These are phyloP conservation scores for Seiridium unicorne DNA, from an alignment of 2,329 filamentous ascomycete species.

Conservation along the genomic window DNA sequence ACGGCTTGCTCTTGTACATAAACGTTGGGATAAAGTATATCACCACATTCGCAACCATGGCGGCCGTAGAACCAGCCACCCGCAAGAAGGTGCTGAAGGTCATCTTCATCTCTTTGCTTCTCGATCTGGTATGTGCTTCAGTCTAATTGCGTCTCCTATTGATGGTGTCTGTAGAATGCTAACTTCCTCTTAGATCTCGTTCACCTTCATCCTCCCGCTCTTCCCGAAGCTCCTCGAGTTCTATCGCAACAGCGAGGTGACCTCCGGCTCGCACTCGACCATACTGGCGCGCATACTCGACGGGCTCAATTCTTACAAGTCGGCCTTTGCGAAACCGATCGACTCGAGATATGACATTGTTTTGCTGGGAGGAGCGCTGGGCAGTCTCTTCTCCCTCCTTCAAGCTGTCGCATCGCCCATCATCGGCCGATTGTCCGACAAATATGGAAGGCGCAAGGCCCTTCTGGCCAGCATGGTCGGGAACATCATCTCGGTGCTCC, in stretches of 20 bases:
- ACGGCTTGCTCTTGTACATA: no score
- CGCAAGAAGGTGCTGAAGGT: constrained; percentile 84
- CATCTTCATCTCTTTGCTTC: constrained; percentile 82
- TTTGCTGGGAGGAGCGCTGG: constrained; percentile 86
- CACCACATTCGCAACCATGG: constrained; percentile 16
- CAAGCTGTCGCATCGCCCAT: constrained; percentile 91
- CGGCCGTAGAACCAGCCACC: constrained; percentile 35
- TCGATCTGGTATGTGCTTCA: constrained; percentile 71
- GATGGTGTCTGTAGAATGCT: neutral
- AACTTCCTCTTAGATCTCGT: constrained; percentile 69
- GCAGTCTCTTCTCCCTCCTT: constrained; percentile 86
- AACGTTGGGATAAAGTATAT: neutral
- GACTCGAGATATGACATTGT: constrained; percentile 97
- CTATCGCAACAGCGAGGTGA: constrained; percentile 81
- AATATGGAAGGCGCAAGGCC: constrained; percentile 81
- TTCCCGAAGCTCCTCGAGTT: constrained; percentile 95
- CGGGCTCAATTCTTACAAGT: constrained; percentile 92
- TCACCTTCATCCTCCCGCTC: constrained; percentile 95
- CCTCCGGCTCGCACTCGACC: constrained; percentile 38
- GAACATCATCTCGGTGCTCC: constrained; percentile 87
- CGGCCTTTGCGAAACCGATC: constrained; percentile 86
- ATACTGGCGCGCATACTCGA: constrained; percentile 76
- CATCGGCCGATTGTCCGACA: constrained; percentile 86
- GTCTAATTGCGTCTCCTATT: no score
- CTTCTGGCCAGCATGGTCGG: constrained; percentile 89